Conservation (phyloP, 192 early-diverging fungal species). For the Cladochytrium replicatum region DNA sequence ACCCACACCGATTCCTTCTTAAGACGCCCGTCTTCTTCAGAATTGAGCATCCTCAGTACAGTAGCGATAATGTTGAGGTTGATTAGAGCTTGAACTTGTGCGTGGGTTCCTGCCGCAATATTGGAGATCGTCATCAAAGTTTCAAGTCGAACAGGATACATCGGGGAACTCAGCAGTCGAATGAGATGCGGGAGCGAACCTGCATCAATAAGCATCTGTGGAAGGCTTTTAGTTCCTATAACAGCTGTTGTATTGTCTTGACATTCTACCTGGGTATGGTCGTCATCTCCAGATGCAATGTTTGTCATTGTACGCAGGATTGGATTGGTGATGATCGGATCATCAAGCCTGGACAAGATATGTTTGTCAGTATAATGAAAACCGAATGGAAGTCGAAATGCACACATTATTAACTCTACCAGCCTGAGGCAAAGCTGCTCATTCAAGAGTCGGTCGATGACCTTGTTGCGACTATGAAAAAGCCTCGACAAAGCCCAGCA, state of each 20-base stretch:
- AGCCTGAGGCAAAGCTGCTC: background rate
- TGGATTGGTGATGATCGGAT: background rate
- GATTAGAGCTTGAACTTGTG: conserved; percentile 13
- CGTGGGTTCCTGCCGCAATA: conserved; percentile 19
- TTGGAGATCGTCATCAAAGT: conserved; percentile 16
- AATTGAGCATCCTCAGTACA: conserved; percentile 1
- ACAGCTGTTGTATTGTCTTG: conserved; percentile 1
- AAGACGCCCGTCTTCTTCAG: conserved; percentile 1
- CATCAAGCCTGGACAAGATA: background rate
- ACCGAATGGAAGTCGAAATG: background rate
- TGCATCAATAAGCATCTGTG: background rate
- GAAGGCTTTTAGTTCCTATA: conserved; percentile 7
- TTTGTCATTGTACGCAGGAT: conserved; percentile 21
- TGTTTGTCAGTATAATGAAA: conserved; percentile 1
- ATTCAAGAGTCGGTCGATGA: conserved; percentile 1
- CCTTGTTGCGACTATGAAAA: conserved; percentile 8
- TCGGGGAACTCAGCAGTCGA: background rate
- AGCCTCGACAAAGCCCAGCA: conserved; percentile 22
- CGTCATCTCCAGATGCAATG: conserved; percentile 11
- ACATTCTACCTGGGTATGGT: conserved; percentile 13
- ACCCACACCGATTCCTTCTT: conserved; percentile 19
- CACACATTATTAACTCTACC: background rate
- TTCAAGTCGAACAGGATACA: conserved; percentile 6
- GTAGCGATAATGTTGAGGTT: conserved; percentile 2
- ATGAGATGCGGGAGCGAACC: background rate